Conservation (phyloP, 352 stramenopile genomes). For the Phytophthora hibernalis region DNA sequence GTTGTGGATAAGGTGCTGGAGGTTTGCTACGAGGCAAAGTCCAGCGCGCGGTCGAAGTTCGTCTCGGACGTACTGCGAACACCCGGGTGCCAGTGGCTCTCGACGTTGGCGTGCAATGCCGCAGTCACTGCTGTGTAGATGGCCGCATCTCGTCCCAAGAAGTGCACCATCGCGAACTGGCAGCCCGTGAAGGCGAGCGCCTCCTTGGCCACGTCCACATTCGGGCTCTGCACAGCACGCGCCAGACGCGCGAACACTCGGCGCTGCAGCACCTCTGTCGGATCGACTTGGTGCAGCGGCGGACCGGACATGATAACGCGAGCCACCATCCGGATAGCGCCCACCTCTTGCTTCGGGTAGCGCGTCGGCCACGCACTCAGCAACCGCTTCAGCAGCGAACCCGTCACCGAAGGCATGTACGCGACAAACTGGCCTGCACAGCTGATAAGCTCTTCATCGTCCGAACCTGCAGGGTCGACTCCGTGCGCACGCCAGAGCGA, state of each 20-base stretch:
- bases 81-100: conserved; percentile 75
- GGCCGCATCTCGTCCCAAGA: conserved; percentile 64
- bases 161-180: conserved; percentile 83
- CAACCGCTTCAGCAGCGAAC: conserved; percentile 58
- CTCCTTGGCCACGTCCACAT: conserved; percentile 82
- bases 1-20: conserved; percentile 1
- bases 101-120: conserved; percentile 67
- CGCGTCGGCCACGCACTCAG: conserved; percentile 70
- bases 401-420: conserved; percentile 72
- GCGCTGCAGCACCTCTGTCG: conserved; percentile 38
- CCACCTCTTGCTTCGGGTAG: conserved; percentile 73
- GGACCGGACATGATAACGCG: conserved; percentile 86
- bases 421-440: conserved; percentile 87
- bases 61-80: conserved; percentile 72
- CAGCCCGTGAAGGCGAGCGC: conserved; percentile 84
- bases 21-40: conserved; percentile 57
- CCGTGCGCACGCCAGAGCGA: conserved; percentile 80
- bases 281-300: conserved; percentile 59
- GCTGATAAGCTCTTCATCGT: conserved; percentile 86
- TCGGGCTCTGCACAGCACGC: conserved; percentile 59
- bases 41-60: conserved; percentile 79
- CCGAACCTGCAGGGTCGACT: conserved; percentile 74
- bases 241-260: conserved; percentile 71
- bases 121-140: conserved; percentile 74
- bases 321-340: conserved; percentile 84